These are phyloP conservation scores for Mentha longifolia DNA, from an alignment of 257 asterid genomes.

Conservation along the genomic window DNA sequence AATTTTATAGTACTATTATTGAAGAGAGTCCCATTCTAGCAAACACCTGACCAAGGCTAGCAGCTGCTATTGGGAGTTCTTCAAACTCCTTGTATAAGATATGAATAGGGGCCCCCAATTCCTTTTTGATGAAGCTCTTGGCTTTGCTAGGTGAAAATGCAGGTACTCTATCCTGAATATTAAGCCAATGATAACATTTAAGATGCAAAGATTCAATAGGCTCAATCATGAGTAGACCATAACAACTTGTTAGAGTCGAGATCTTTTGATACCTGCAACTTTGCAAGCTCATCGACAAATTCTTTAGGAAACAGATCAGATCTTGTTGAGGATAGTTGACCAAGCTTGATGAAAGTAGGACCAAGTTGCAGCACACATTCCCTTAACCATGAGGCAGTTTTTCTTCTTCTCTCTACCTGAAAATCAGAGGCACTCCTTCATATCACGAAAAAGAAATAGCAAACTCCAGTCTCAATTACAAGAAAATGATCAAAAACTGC, in stretches of 20 bases:
- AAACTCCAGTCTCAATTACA: constrained; percentile 8
- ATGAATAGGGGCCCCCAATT: constrained; percentile 79
- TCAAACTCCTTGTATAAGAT: constrained; percentile 80
- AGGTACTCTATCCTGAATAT: constrained; percentile 90
- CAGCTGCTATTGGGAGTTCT: constrained; percentile 96
- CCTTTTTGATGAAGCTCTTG: constrained; percentile 70
- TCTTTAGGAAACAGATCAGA: constrained; percentile 94
- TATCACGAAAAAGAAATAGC: constrained; percentile 10
- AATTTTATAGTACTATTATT: constrained; percentile 4
- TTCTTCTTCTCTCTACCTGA: constrained; percentile 68
- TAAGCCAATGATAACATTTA: constrained; percentile 29
- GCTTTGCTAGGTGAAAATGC: constrained; percentile 86
- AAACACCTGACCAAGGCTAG: constrained; percentile 99
- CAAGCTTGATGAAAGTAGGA: constrained; percentile 94
- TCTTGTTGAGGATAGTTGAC: constrained; percentile 91
- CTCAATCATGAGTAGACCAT: too few relatives aligned
- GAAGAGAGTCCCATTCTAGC: background rate
- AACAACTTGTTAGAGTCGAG: background rate
- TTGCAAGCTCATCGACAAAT: constrained; percentile 93
- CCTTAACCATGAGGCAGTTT: constrained; percentile 91
- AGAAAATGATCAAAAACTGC: constrained; percentile 7
- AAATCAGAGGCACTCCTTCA: constrained; percentile 11
- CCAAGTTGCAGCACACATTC: constrained; percentile 92
- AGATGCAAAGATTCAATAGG: constrained; percentile 6
- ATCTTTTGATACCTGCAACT: constrained; percentile 69